Evolutionary conservation across 2,329 filamentous ascomycete genomes (phyloP), one percentile per base, ranked within the genome.

Genomic region (Cadophora sp.): DNA sequence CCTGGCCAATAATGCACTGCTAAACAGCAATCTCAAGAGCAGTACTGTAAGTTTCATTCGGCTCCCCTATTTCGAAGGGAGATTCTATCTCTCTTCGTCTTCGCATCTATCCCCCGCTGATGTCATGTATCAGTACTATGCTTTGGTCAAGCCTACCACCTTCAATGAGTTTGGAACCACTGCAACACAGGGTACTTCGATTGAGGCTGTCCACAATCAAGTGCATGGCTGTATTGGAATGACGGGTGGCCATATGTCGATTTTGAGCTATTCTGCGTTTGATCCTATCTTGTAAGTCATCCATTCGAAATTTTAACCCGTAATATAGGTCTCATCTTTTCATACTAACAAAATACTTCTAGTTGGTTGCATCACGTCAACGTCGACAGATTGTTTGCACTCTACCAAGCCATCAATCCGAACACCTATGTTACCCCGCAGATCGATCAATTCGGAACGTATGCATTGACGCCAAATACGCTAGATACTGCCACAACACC

Each of bases 341-440:
- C 19, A 22, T n/a, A 22, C 43, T 48, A 9, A 48, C 2, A n/a
- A 9, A 22, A 6, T 4, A n/a, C 40, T n/a, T 29, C 29, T 66
- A 84, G 82, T 69, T 82, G 83, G 80, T 80, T 86, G 9, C 83
- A 85, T 69, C 83, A 85, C 79, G 78, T 82, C 72, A 89, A 91
- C 74, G 80, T 91, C 64, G 87, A 91, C 74, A 83, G 88, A 22
- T 81, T 90, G 14, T 85, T 87, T 69, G 83, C 86, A 1, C 76
- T 85, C 65, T 85, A 81, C 81, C 80, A 85, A 73, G 80, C 79
- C 31, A 80, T 86, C 43, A 74, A 83, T 67, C 74, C 75, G 0
- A 53, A 65, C 24, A 29, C 34, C 2, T 73, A 74, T 64, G 75
- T 80, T 34, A 76, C 79, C 0, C 71, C 79, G 9, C 71, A 76